Evolutionary conservation across 768 basidiomycete genomes (phyloP).

Genomic region (Scleroderma citrinum): DNA sequence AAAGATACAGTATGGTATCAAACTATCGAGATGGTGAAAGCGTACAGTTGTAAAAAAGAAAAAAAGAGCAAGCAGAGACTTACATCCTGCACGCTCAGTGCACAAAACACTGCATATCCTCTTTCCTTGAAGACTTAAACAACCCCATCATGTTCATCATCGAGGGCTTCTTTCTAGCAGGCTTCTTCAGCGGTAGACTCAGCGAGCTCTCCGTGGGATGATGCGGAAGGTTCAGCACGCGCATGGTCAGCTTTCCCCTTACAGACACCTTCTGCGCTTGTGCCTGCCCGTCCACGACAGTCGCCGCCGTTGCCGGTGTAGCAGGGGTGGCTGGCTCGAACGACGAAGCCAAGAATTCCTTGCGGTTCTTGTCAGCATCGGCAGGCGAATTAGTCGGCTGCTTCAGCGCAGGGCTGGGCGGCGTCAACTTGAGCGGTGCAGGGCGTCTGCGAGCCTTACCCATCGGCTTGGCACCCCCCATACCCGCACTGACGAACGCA

Average conservation of each 20-base stretch:
- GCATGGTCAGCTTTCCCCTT: constrained; percentile 2
- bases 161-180: constrained; percentile 19
- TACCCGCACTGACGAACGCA: constrained; percentile 1
- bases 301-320: constrained; percentile 4
- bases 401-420: constrained; percentile 25
- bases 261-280: not conserved
- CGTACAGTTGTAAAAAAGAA: not conserved
- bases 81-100: constrained; percentile 1
- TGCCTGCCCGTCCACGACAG: not conserved
- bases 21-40: not conserved
- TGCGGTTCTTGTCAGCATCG: constrained; percentile 29
- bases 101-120: constrained; percentile 4
- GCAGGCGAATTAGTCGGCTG: constrained; percentile 32
- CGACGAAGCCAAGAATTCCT: constrained; percentile 40
- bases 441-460: constrained; percentile 36
- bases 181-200: constrained; percentile 10
- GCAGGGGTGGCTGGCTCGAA: constrained; percentile 30
- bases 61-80: not conserved
- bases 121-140: constrained; percentile 24
- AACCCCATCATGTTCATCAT: constrained; percentile 25
- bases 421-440: constrained; percentile 36
- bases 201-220: not conserved
- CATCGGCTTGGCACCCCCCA: constrained; percentile 7
- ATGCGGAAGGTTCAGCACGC: constrained; percentile 5
- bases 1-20: not conserved